Percentiles rank a stretch among this genome's conserved stretches.
Evolutionary conservation across 2,329 filamentous ascomycete species (phyloP).

Genomic region (Penicillium sp.): DNA sequence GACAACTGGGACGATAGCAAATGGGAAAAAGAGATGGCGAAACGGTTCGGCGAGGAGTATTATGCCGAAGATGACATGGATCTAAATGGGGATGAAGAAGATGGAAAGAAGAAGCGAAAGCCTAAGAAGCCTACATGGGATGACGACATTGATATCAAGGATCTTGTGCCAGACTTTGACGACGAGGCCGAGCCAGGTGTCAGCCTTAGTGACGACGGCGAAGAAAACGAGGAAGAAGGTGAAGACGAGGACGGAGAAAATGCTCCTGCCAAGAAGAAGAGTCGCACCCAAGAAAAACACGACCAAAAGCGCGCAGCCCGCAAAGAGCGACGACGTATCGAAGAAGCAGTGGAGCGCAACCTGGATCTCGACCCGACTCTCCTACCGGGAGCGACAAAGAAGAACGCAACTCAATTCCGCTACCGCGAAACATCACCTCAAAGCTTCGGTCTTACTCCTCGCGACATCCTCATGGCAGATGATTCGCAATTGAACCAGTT

Average conservation of each 20-base stretch:
- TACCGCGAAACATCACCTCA: slow-evolving; percentile 93
- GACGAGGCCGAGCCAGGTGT: slow-evolving; percentile 58
- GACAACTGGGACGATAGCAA: slow-evolving; percentile 82
- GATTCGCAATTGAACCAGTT: slow-evolving; percentile 85
- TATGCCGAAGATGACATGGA: slow-evolving; percentile 66
- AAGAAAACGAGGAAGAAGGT: slow-evolving; percentile 40
- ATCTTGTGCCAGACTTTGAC: slow-evolving; percentile 81
- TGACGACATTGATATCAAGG: slow-evolving; percentile 95
- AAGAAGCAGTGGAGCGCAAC: slow-evolving; percentile 77
- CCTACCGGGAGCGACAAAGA: slow-evolving; percentile 51
- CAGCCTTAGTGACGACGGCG: slow-evolving; percentile 53
- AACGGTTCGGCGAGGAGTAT: slow-evolving; percentile 84
- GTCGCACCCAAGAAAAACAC: slow-evolving; percentile 46
- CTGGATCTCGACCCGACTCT: slow-evolving; percentile 68
- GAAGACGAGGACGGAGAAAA: slow-evolving; percentile 33
- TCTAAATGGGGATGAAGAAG: slow-evolving; percentile 41
- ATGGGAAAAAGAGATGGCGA: slow-evolving; percentile 89
- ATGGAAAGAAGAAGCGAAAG: slow-evolving; percentile 57
- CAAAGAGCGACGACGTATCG: slow-evolving; percentile 76
- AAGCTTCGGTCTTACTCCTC: slow-evolving; percentile 80
- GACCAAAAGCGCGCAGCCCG: slow-evolving; percentile 69
- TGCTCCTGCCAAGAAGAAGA: slow-evolving; percentile 48
- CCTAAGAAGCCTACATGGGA: slow-evolving; percentile 87
- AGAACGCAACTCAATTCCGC: slow-evolving; percentile 62
- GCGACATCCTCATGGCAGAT: slow-evolving; percentile 86